phyloP scores from a whole-genome alignment of 345 rosid species.

The Populus simonii region DNA sequence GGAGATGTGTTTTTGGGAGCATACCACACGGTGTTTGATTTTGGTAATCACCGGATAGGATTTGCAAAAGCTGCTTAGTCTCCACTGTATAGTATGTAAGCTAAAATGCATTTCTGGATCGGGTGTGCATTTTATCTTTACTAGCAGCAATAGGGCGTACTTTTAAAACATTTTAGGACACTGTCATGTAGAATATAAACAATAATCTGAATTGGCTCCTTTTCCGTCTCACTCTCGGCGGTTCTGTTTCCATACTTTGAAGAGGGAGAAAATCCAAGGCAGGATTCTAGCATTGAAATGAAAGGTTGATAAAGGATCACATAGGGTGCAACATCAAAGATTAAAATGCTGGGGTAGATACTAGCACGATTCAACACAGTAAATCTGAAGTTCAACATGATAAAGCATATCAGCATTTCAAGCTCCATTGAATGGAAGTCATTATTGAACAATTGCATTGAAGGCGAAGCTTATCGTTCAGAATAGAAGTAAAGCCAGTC shows the following conservation, averaged over 20 bases:
- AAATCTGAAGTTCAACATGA: background rate
- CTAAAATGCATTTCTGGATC: background rate
- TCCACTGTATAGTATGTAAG: background rate
- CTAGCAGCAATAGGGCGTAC: background rate
- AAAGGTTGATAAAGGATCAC: background rate
- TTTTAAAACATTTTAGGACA: background rate
- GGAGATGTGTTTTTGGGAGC: constrained; percentile 56
- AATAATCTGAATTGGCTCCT: background rate
- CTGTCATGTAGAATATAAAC: background rate
- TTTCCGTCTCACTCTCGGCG: background rate
- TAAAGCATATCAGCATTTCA: background rate
- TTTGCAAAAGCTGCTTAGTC: constrained; percentile 44
- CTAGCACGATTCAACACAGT: background rate
- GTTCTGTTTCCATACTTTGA: background rate
- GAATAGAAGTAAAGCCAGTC: background rate
- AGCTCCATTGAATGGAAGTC: background rate
- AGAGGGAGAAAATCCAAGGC: background rate
- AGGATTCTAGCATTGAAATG: too few species aligned
- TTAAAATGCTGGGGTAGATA: background rate
- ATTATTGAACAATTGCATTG: background rate
- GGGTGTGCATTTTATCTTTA: background rate
- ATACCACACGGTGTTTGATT: constrained; percentile 60
- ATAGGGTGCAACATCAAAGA: background rate
- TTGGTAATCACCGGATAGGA: constrained; percentile 46
- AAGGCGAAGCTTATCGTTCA: background rate